These are phyloP conservation scores for Populus hybrid DNA, from an alignment of 441 rosid genomes.

Conservation along the genomic window DNA sequence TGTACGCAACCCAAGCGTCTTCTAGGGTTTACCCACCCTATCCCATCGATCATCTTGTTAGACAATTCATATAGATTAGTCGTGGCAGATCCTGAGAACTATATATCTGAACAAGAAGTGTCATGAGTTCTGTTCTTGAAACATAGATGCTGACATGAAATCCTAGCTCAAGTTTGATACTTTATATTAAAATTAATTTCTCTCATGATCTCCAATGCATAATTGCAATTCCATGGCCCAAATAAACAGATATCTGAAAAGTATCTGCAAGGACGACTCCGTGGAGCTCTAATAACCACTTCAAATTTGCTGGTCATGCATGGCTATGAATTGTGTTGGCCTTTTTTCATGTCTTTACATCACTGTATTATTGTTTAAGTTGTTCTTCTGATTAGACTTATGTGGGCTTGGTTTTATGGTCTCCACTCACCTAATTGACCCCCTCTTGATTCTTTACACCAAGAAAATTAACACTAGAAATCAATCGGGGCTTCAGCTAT, in stretches of 20 bases:
- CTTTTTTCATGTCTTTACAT: not conserved
- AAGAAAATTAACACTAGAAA: too few species aligned
- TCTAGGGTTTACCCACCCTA: too few species aligned
- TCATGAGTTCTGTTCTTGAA: not conserved
- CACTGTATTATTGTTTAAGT: not conserved
- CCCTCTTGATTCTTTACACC: not conserved
- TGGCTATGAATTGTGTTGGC: not conserved
- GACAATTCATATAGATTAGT: too few species aligned
- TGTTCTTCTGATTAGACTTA: not conserved
- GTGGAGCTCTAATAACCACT: not conserved
- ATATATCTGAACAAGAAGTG: too few species aligned
- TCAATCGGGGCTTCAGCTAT: too few species aligned
- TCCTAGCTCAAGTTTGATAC: not conserved
- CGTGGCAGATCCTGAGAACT: too few species aligned
- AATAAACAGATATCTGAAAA: too few species aligned
- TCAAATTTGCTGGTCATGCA: not conserved
- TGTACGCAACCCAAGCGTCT: too few species aligned
- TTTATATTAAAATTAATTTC: not conserved
- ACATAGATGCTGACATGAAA: not conserved
- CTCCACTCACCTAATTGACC: not conserved
- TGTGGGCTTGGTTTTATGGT: not conserved
- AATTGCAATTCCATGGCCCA: not conserved
- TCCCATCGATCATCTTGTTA: too few species aligned
- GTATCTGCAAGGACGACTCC: not conserved
- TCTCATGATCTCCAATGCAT: not conserved